Evolutionary conservation across 2,329 filamentous ascomycete genomes (phyloP), one percentile per base, ranked within the genome.

Genomic region (Tolypocladium guangdongense): DNA sequence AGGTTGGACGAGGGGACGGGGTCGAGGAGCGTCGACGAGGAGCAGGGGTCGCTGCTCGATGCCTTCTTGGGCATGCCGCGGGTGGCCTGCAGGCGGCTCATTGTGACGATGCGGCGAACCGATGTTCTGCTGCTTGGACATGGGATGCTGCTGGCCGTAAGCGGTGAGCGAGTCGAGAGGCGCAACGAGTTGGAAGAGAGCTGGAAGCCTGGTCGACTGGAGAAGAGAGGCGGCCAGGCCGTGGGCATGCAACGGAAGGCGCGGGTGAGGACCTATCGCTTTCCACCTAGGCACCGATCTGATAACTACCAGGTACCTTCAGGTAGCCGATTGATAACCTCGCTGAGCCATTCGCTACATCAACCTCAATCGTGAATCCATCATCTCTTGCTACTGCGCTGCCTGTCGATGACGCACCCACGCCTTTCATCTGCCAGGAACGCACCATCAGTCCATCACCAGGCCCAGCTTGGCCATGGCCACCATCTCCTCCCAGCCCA

Each of bases 401-500:
- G 45, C 10, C 10, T 22, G 45, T n/a, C n/a, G 46, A 8, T 18
- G 5, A 20, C 27, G 43, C 16, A 6, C 11, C 33, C 32, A 11
- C 32, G 2, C 8, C 7, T 30, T 30, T 7, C 30, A 30, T 8
- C 30, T 8, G 30, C 7, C 30, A 7, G 30, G 7, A 2, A 7
- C 30, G 7, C 30, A 27, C 30, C 30, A 30, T 30, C 43, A 46
- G 27, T 46, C 18, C 24, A 16, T 20, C 18, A 12, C 24, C 4
- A 63, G 47, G 0, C 58, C 64, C n/a, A 84, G 60, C 54, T 74
- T 68, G 11, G 76, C 78, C 1, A 80, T 72, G 11, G 66, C 65
- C 11, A 93, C 88, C 66, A 96, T 87, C 54, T 85, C 78, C 54
- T 73, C 78, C 88, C 88, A 95, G 51, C 88, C 82, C 64, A 79